Conservation (phyloP, 2,329 filamentous ascomycete genomes). For the Orbilia brochopaga region DNA sequence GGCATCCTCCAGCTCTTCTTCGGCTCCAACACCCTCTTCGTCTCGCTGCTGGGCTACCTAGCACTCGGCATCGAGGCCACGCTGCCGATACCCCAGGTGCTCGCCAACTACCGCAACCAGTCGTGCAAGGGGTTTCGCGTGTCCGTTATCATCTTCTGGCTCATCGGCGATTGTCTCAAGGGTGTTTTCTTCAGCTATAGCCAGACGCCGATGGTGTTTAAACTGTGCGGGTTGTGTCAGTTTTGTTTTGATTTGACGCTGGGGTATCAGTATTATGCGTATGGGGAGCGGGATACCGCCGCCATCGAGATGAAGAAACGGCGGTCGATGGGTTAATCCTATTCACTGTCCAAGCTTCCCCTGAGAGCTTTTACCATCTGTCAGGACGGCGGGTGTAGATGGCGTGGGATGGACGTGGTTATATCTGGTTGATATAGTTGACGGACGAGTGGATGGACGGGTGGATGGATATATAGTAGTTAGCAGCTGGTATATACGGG, state of each 20-base stretch:
- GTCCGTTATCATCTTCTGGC: conserved; percentile 77
- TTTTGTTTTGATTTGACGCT: conserved; percentile 76
- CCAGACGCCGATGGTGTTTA: conserved; percentile 78
- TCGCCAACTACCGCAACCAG: conserved; percentile 70
- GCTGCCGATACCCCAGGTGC: conserved; percentile 79
- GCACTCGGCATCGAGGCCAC: conserved; percentile 79
- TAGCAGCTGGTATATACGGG: too few species aligned
- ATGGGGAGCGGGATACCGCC: conserved; percentile 61
- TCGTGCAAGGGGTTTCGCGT: conserved; percentile 80
- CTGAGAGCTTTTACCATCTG: not conserved
- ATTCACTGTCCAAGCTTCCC: not conserved
- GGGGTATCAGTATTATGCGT: conserved; percentile 75
- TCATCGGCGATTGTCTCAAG: conserved; percentile 82
- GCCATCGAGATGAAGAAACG: conserved; percentile 45
- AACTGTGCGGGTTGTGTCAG: conserved; percentile 81
- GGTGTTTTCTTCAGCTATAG: conserved; percentile 81
- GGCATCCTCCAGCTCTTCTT: conserved; percentile 72
- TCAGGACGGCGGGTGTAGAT: not conserved
- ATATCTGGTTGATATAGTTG: too few species aligned
- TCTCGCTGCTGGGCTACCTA: conserved; percentile 72
- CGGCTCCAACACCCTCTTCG: conserved; percentile 68
- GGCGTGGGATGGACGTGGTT: too few species aligned
- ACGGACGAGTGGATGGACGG: too few species aligned
- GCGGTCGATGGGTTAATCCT: conserved; percentile 21
- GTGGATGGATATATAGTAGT: too few species aligned